Evolutionary conservation across 768 basidiomycete species (phyloP).

Genomic region (Phylloporus arenicola): DNA sequence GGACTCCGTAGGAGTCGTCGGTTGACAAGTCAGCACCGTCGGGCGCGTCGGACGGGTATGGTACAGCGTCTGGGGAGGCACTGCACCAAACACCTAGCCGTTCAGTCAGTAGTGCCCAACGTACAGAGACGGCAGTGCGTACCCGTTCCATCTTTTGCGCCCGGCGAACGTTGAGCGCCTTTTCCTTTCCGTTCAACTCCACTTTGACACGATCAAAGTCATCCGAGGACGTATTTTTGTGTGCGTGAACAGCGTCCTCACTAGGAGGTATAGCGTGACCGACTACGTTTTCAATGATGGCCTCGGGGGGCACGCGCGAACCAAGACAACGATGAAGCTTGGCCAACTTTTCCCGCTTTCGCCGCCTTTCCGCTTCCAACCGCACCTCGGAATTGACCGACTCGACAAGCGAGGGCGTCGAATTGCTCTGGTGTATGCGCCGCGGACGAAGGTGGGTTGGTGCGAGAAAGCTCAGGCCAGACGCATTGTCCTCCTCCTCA

Average conservation of each 20-base stretch:
- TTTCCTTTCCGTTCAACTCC: slow-evolving; percentile 66
- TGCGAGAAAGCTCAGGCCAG: slow-evolving; percentile 27
- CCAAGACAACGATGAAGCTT: slow-evolving; percentile 83
- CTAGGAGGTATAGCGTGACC: slow-evolving; percentile 30
- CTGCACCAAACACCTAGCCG: slow-evolving; percentile 70
- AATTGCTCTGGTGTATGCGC: slow-evolving; percentile 32
- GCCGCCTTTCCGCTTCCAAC: slow-evolving; percentile 57
- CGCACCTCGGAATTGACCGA: slow-evolving; percentile 47
- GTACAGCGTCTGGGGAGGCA: slow-evolving; percentile 75
- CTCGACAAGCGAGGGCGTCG: slow-evolving; percentile 45
- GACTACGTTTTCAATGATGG: slow-evolving; percentile 49
- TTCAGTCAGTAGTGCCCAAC: slow-evolving; percentile 1
- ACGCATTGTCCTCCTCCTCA: slow-evolving; percentile 40
- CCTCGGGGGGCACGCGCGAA: slow-evolving; percentile 67
- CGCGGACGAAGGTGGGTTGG: slow-evolving; percentile 20
- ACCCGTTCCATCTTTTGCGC: slow-evolving; percentile 90
- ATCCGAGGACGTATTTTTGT: slow-evolving; percentile 45
- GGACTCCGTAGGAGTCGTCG: no score
- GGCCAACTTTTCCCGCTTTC: slow-evolving; percentile 71
- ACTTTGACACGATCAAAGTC: slow-evolving; percentile 61
- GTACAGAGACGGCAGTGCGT: slow-evolving; percentile 6
- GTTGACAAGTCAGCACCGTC: slow-evolving; percentile 23
- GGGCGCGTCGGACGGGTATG: slow-evolving; percentile 54
- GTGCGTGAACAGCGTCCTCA: slow-evolving; percentile 33
- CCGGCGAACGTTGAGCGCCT: slow-evolving; percentile 72